These are phyloP conservation scores for Cnidoscolus chayamansa DNA, from an alignment of 441 rosid genomes.

Conservation along the genomic window DNA sequence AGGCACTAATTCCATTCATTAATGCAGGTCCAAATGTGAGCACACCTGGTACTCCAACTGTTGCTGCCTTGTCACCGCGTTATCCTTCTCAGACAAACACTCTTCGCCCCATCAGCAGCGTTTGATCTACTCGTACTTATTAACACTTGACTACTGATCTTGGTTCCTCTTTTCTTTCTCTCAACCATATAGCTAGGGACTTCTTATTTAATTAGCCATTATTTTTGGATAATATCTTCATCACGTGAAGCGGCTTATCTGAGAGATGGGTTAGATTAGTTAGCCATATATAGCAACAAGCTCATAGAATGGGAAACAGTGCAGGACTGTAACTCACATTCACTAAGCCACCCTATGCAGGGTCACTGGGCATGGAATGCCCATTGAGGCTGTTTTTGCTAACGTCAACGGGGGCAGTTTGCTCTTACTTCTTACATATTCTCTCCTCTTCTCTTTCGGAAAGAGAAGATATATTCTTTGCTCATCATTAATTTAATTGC, in stretches of 20 bases:
- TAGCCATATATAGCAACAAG: neutral
- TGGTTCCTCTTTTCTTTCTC: neutral
- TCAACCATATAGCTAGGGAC: neutral
- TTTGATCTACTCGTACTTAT: neutral
- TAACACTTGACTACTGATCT: neutral
- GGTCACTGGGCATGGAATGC: constrained; percentile 15
- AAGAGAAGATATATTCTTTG: neutral
- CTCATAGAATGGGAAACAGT: constrained; percentile 3
- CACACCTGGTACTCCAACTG: constrained; percentile 13
- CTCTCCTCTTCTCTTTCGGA: neutral
- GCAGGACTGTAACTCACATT: constrained; percentile 11
- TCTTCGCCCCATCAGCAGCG: constrained; percentile 12
- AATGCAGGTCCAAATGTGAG: constrained; percentile 14
- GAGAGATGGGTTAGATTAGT: neutral
- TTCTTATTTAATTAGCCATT: neutral
- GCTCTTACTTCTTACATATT: no score
- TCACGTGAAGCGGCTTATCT: neutral
- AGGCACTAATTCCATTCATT: neutral
- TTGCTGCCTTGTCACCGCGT: neutral
- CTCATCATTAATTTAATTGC: neutral
- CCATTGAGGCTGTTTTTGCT: neutral
- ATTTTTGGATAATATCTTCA: neutral
- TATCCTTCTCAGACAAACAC: constrained; percentile 17
- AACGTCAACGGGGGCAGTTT: neutral
- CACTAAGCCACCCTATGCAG: neutral